Conservation (phyloP, 148 eudicot species). For the Hydrangea macrophylla region DNA sequence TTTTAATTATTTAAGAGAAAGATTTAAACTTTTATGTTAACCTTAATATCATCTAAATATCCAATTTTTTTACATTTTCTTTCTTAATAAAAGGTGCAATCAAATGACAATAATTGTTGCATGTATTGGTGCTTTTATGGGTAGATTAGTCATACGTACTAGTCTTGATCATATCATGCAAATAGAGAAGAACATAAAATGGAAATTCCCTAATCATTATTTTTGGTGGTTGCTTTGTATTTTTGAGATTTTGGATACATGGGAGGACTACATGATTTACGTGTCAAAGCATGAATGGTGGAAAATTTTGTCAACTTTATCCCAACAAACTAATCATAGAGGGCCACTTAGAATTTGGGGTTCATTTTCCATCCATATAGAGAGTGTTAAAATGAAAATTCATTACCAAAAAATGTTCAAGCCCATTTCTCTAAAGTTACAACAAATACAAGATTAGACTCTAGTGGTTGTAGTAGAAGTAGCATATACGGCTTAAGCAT, state of each 20-base stretch:
- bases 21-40: not conserved
- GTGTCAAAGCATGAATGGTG: not conserved
- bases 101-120: slow-evolving; percentile 9
- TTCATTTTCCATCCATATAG: not conserved
- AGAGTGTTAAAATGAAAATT: not conserved
- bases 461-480: not conserved
- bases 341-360: slow-evolving; percentile 1
- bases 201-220: not conserved
- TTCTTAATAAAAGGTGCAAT: not conserved
- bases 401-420: not conserved
- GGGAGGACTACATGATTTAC: not conserved
- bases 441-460: not conserved
- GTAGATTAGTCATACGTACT: not conserved
- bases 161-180: not conserved
- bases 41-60: not conserved
- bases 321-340: not conserved
- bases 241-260: not conserved
- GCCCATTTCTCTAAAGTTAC: not conserved
- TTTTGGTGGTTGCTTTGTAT: not conserved
- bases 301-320: slow-evolving; percentile 12
- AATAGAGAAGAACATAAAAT: too few relatives aligned
- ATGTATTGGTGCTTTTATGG: not conserved
- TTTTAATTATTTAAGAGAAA: not conserved
- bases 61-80: not conserved
- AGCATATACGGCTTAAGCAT: too few relatives aligned